Conservation (phyloP, 495 filamentous ascomycete species). For the Usnea hakonensis region DNA sequence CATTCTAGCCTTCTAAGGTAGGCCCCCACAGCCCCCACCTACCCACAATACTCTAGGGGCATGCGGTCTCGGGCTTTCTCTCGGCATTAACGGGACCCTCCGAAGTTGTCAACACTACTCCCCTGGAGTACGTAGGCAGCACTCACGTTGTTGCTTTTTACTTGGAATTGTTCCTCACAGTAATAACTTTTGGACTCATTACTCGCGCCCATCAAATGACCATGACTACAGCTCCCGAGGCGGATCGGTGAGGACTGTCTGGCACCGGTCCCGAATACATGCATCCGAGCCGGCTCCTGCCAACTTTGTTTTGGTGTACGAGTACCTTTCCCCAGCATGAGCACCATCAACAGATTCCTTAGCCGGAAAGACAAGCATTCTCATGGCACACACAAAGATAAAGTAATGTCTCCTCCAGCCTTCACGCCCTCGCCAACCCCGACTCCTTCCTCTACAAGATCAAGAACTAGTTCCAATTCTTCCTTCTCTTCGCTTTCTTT, state of each 20-base stretch:
- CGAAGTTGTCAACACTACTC: neutral
- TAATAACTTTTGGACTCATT: neutral
- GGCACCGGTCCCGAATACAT: neutral
- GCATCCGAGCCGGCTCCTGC: neutral
- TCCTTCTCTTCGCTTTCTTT: constrained; percentile 26
- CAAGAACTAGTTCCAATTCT: constrained; percentile 18
- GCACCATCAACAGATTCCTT: constrained; percentile 60
- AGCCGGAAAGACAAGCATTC: constrained; percentile 63
- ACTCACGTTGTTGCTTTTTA: neutral
- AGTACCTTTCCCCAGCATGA: constrained; percentile 39
- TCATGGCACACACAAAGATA: constrained; percentile 40
- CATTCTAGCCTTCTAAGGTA: no score
- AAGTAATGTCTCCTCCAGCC: constrained; percentile 33
- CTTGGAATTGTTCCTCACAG: neutral
- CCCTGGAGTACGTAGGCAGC: neutral
- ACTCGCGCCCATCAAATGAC: neutral
- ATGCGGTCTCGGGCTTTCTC: neutral
- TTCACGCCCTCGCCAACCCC: constrained; percentile 1
- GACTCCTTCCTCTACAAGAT: constrained; percentile 13
- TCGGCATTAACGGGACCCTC: neutral
- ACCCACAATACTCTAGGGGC: no score
- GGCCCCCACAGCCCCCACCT: no score
- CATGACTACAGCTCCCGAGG: neutral
- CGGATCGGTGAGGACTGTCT: neutral
- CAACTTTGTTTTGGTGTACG: neutral